Conservation (phyloP, 2,329 filamentous ascomycete genomes). For the Aspergillus sp. region DNA sequence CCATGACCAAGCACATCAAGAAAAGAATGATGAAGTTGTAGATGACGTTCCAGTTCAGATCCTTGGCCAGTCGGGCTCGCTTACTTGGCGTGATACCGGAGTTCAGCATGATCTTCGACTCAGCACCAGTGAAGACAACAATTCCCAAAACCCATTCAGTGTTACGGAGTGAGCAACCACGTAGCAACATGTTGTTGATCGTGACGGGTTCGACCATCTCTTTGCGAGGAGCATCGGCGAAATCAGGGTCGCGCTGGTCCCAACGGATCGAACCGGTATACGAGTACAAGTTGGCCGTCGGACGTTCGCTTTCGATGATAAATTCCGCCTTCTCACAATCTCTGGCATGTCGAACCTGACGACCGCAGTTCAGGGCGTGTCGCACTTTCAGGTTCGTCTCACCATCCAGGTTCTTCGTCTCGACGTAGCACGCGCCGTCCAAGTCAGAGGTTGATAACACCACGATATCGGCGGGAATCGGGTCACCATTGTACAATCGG, state of each 20-base stretch:
- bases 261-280: constrained; percentile 87
- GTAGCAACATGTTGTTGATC: constrained; percentile 90
- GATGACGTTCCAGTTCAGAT: constrained; percentile 94
- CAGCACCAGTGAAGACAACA: constrained; percentile 87
- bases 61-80: constrained; percentile 78
- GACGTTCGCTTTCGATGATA: constrained; percentile 76
- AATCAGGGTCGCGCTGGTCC: constrained; percentile 62
- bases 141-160: constrained; percentile 93
- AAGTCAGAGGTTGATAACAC: constrained; percentile 87
- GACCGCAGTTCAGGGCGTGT: constrained; percentile 78
- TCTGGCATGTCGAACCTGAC: constrained; percentile 72
- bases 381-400: constrained; percentile 97
- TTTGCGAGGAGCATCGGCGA: constrained; percentile 53
- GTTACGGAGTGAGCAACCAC: constrained; percentile 87
- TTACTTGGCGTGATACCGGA: constrained; percentile 92
- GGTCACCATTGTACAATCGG: constrained; percentile 91
- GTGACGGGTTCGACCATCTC: constrained; percentile 87
- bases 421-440: constrained; percentile 92
- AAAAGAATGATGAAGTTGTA: constrained; percentile 92
- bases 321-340: constrained; percentile 91
- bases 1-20: constrained; percentile 78
- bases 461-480: constrained; percentile 86
- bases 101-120: constrained; percentile 99
- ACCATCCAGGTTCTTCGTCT: constrained; percentile 96
- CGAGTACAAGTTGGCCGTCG: constrained; percentile 89